Evolutionary conservation across 139 green algal genomes (phyloP), one percentile per base, ranked within the genome.

Genomic region (Chlorella sorokiniana): DNA sequence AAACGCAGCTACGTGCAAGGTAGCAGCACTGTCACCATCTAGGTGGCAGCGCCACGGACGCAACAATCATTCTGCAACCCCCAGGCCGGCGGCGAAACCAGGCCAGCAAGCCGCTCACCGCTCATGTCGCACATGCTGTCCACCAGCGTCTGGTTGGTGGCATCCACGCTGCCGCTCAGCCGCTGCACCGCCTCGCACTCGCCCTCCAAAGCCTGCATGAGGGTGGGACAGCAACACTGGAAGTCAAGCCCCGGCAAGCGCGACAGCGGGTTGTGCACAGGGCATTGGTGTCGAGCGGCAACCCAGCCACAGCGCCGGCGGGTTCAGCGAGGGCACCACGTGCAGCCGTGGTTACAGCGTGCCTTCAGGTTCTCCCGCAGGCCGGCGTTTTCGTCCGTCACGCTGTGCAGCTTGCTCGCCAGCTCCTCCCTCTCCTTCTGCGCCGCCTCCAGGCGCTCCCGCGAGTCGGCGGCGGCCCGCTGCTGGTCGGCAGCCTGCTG

Each of bases 41-140:
- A n/a, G n/a, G n/a, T n/a, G n/a, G n/a, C n/a, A n/a, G n/a, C n/a
- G n/a, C n/a, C n/a, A n/a, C n/a, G n/a, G n/a, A n/a, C n/a, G n/a
- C n/a, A n/a, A n/a, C n/a, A n/a, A n/a, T n/a, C n/a, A n/a, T n/a
- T n/a, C n/a, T n/a, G n/a, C n/a, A n/a, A n/a, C n/a, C n/a, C n/a
- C n/a, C n/a, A n/a, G n/a, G n/a, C n/a, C n/a, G n/a, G n/a, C n/a
- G n/a, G n/a, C n/a, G 22, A 31, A 65, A 6, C 31, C 37, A 44
- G 14, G 33, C 64, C 35, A 3, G 7, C 6, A 22, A 33, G 22
- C 7, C 22, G 25, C 64, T 40, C 35, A 82, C 77, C 77, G 31
- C 41, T 69, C 83, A 87, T 87, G 44, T 85, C 78, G 56, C 83
- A 87, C 78, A 87, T 85, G 45, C 51, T 84, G 44, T 87, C 83